Percentiles rank a stretch among this genome's conserved stretches.
Evolutionary conservation across 2,329 filamentous ascomycete genomes (phyloP).

Genomic region (Rhinocladiella similis): DNA sequence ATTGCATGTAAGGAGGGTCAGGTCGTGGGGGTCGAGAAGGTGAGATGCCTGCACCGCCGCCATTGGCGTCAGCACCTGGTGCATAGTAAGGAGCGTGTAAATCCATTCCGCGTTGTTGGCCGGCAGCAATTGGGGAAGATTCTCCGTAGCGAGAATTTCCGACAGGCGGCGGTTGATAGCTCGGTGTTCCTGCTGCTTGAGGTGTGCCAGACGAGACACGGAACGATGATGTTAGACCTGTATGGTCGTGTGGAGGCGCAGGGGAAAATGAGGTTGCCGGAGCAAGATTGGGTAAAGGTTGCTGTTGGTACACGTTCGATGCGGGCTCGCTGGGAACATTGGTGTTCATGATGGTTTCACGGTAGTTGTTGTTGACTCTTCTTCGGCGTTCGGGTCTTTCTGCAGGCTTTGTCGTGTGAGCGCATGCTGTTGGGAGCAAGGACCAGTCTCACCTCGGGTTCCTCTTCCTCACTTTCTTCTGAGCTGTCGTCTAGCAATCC

Average conservation of each 20-base stretch:
- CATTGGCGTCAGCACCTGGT: no score
- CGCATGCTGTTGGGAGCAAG: slow-evolving; percentile 21
- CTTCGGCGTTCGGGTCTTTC: slow-evolving; percentile 49
- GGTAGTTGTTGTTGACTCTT: slow-evolving; percentile 28
- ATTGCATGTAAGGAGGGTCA: slow-evolving; percentile 27
- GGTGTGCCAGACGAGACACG: slow-evolving; percentile 21
- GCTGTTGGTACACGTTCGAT: slow-evolving; percentile 23
- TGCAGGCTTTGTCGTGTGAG: slow-evolving; percentile 40
- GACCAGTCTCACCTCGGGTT: slow-evolving; percentile 30
- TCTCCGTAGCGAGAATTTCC: slow-evolving; percentile 13
- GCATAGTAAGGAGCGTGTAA: background rate
- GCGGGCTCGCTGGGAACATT: slow-evolving; percentile 7
- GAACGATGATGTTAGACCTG: slow-evolving; percentile 23
- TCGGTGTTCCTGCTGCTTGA: slow-evolving; percentile 5
- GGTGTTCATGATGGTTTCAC: slow-evolving; percentile 29
- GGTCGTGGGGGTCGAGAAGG: slow-evolving; percentile 24
- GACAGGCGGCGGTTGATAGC: slow-evolving; percentile 1
- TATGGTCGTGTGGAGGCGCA: slow-evolving; percentile 19
- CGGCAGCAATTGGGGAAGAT: slow-evolving; percentile 22
- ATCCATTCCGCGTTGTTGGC: slow-evolving; percentile 14
- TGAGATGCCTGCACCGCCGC: background rate
- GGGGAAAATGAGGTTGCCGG: slow-evolving; percentile 27
- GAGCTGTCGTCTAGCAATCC: slow-evolving; percentile 30
- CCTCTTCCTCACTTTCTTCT: slow-evolving; percentile 30
- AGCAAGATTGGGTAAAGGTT: slow-evolving; percentile 24